phyloP scores from a whole-genome alignment of 441 rosid species.

The Euphorbia schlechtendalii region DNA sequence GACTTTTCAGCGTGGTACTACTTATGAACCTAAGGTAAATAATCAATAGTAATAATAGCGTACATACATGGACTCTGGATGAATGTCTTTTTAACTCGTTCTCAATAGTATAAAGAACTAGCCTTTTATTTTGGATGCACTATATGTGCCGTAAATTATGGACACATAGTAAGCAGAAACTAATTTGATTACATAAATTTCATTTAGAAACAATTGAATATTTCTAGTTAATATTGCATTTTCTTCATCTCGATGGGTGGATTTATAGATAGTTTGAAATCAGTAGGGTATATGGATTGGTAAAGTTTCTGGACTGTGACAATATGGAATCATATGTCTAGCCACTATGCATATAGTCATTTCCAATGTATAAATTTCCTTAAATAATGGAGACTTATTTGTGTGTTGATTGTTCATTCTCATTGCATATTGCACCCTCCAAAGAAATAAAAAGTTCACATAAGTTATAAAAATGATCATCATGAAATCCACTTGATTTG shows the following conservation, averaged over 20 bases:
- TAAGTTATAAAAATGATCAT: background rate
- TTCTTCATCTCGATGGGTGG: background rate
- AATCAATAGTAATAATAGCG: background rate
- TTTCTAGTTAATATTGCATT: background rate
- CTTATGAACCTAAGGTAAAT: constrained; percentile 39
- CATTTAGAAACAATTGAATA: background rate
- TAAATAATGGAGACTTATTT: background rate
- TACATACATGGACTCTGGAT: too few species aligned
- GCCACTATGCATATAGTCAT: background rate
- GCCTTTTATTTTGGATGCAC: background rate
- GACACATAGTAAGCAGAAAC: background rate
- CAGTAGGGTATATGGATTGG: background rate
- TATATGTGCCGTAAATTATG: background rate
- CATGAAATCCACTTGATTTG: background rate
- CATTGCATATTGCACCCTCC: background rate
- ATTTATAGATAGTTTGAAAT: constrained; percentile 2
- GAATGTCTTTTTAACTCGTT: background rate
- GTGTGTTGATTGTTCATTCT: background rate
- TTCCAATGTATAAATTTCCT: background rate
- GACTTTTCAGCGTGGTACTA: constrained; percentile 20
- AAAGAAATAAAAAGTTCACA: background rate
- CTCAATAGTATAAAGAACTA: background rate
- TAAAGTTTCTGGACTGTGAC: background rate
- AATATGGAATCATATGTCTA: background rate
- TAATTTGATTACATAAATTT: background rate